A percentile compares a stretch with the other conserved stretches of the same genome.
Evolutionary conservation across 2,329 filamentous ascomycete genomes (phyloP).

Genomic region (Conoideocrella luteorostrata): DNA sequence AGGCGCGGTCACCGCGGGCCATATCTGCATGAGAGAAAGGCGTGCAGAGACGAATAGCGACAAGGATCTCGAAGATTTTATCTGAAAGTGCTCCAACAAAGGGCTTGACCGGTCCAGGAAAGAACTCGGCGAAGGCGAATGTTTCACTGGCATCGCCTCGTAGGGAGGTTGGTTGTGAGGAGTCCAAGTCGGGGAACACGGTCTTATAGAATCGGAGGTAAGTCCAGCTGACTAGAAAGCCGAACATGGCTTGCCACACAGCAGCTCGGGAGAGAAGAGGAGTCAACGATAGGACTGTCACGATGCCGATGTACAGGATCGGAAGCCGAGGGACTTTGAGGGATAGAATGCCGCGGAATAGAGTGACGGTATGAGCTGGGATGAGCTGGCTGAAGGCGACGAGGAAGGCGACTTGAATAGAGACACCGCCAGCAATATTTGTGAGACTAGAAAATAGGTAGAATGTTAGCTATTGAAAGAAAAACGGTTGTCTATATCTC

Average conservation of each 20-base stretch:
- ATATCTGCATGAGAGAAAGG: constrained; percentile 81
- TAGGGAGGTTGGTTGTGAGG: constrained; percentile 54
- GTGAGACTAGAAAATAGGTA: constrained; percentile 62
- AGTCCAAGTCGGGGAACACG: constrained; percentile 62
- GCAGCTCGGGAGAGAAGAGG: constrained; percentile 62
- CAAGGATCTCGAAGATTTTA: constrained; percentile 65
- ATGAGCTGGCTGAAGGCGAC: constrained; percentile 97
- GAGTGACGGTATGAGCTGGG: constrained; percentile 90
- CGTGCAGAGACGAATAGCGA: constrained; percentile 70
- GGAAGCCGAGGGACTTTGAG: constrained; percentile 72
- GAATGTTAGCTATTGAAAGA: too few relatives aligned
- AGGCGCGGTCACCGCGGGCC: constrained; percentile 56
- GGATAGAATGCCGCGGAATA: constrained; percentile 82
- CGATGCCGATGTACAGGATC: constrained; percentile 66
- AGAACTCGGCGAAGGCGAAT: constrained; percentile 93
- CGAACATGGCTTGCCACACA: constrained; percentile 71
- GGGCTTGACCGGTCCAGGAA: constrained; percentile 77
- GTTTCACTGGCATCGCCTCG: constrained; percentile 93
- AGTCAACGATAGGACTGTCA: constrained; percentile 57
- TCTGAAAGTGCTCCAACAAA: constrained; percentile 68
- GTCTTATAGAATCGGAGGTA: constrained; percentile 94
- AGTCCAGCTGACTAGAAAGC: constrained; percentile 84
- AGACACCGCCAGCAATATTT: constrained; percentile 80
- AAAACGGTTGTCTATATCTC: too few relatives aligned
- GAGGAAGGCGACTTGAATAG: constrained; percentile 87